These are phyloP conservation scores for Haematococcus sp. DNA, from an alignment of 139 green algal genomes.

Conservation along the genomic window DNA sequence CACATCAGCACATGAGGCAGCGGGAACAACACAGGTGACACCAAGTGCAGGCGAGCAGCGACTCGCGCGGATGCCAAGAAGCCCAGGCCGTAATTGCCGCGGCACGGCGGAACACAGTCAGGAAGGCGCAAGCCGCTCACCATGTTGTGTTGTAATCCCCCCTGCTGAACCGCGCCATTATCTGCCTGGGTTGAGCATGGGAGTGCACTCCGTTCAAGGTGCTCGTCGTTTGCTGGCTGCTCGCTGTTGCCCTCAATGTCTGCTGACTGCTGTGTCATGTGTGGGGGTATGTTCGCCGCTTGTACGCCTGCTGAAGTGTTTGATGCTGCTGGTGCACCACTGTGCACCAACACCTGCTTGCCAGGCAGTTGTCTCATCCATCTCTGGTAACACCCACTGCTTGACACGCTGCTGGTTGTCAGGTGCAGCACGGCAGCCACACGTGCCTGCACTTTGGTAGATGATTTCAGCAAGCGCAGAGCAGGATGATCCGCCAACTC, in stretches of 20 bases:
- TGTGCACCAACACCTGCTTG: not conserved
- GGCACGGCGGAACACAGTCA: no score
- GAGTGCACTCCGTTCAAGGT: not conserved
- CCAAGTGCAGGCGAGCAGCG: conserved; percentile 2
- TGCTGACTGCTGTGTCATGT: not conserved
- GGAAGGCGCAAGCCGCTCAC: not conserved
- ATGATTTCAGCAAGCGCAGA: not conserved
- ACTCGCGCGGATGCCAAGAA: conserved; percentile 2
- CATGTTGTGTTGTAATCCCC: not conserved
- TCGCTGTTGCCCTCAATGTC: not conserved
- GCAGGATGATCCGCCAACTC: not conserved
- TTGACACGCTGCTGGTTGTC: not conserved
- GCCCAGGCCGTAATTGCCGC: conserved; percentile 1
- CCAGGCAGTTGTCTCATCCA: not conserved
- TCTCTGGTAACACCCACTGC: not conserved
- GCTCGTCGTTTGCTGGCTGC: not conserved
- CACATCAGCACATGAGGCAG: conserved; percentile 16
- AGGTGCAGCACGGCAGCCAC: conserved; percentile 8
- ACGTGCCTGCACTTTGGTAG: no score
- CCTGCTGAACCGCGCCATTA: not conserved
- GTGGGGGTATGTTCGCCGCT: no score
- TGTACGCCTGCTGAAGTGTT: no score
- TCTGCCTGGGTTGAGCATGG: not conserved
- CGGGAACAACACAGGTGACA: conserved; percentile 15
- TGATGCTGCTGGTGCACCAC: not conserved